These are phyloP conservation scores for Mercurialis annua DNA, from an alignment of 345 rosid species.

Conservation along the genomic window DNA sequence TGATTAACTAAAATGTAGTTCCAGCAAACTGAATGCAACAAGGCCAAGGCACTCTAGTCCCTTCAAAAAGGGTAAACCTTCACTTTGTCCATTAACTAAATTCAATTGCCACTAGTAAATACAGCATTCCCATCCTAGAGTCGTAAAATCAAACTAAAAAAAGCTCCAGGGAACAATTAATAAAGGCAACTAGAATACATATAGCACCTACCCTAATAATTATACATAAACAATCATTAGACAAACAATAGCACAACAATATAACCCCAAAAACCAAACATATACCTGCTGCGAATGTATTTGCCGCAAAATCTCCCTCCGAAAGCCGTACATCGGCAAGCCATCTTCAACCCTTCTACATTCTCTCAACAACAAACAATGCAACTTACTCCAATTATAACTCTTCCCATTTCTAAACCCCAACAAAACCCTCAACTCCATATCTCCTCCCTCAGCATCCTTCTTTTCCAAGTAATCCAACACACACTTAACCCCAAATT, in stretches of 20 bases:
- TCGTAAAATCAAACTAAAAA: background rate
- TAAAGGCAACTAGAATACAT: background rate
- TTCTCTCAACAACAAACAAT: conserved; percentile 56
- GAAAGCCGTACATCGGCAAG: conserved; percentile 59
- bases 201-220: background rate
- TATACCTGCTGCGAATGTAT: conserved; percentile 55
- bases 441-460: conserved; percentile 1
- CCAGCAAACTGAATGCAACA: background rate
- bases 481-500: conserved; percentile 47
- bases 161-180: background rate
- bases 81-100: background rate
- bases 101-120: background rate
- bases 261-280: background rate
- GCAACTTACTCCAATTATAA: conserved; percentile 51
- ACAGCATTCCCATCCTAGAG: background rate
- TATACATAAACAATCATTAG: background rate
- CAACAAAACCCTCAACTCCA: conserved; percentile 32
- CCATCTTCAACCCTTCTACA: conserved; percentile 71
- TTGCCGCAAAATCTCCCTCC: conserved; percentile 45
- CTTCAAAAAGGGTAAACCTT: background rate
- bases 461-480: conserved; percentile 38
- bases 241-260: background rate
- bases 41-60: background rate
- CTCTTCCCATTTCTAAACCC: conserved; percentile 26
- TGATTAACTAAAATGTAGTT: background rate